Evolutionary conservation across 805 yeast species (phyloP), one percentile per base, ranked within the genome.

Genomic region (Cyberlindnera mrakii): DNA sequence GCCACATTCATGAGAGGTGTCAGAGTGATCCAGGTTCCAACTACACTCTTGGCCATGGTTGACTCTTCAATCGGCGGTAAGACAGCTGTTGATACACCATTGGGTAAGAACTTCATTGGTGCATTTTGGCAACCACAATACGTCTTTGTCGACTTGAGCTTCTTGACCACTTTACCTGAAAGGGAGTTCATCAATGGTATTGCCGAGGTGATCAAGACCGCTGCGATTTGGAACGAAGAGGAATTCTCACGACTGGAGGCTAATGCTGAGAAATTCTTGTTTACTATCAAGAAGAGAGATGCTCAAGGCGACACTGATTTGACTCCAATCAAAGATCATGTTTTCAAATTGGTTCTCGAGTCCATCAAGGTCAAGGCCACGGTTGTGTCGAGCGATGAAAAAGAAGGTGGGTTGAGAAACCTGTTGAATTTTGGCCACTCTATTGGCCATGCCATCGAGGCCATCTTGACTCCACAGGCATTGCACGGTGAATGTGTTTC

Each of bases 1-100:
- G 91, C 99, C 29, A 93, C 99, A 3, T 93, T 93, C 64, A 93
- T 93, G 99, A 78, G 99, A 62, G 99, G 99, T 44, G 95, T 93
- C 8, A 75, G 96, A 49, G 88, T 89, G 44, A 82, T 89, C 35
- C 99, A 93, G 64, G 74, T 93, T 25, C 99, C 99, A 43, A 93
- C 99, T 6, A 85, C 96, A 30, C 67, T 93, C 50, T 73, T 93
- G 49, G 83, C 99, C 8, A 93, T 93, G 99, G 99, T 93, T 30
- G 99, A 93, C 64, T 89, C 97, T 10, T 87, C 97, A 5, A 88
- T 93, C 54, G 99, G 99, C 46, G 99, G 99, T 34, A 93, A 93
- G 63, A 93, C 99, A 35, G 99, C 99, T 33, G 90, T 93, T 45
- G 99, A 93, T 62, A 90, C 97, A 13, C 96, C 97, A 2, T 64